Conservation (phyloP, 2,329 filamentous ascomycete genomes). For the Aspergillus ibericus region DNA sequence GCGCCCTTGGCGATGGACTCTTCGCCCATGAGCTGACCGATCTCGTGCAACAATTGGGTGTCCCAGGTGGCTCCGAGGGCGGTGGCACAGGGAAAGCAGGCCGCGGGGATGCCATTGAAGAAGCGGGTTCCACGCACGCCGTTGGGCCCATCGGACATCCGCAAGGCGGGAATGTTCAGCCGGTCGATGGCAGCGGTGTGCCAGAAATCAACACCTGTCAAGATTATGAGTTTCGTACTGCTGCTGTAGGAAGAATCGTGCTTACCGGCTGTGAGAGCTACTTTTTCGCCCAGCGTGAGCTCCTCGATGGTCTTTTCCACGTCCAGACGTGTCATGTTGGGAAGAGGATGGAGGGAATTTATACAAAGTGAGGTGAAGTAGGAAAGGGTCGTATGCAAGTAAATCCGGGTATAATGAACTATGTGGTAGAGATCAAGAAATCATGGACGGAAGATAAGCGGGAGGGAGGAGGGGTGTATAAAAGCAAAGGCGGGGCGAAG, state of each 20-base stretch:
- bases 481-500: neutral
- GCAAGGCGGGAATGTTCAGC: constrained; percentile 64
- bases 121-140: constrained; percentile 68
- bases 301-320: constrained; percentile 53
- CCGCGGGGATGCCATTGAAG: constrained; percentile 68
- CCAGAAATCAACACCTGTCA: constrained; percentile 62
- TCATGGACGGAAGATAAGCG: neutral
- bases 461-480: neutral
- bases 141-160: constrained; percentile 69
- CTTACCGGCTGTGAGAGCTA: constrained; percentile 41
- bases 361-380: neutral
- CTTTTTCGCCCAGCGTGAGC: constrained; percentile 61
- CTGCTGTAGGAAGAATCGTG: constrained; percentile 10
- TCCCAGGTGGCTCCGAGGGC: constrained; percentile 81
- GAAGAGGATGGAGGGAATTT: neutral
- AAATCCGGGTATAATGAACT: neutral
- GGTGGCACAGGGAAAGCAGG: constrained; percentile 76
- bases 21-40: constrained; percentile 69
- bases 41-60: constrained; percentile 64
- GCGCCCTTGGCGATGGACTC: constrained; percentile 73
- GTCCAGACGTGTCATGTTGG: constrained; percentile 37
- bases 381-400: too few relatives aligned
- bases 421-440: too few relatives aligned
- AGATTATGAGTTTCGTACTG: neutral
- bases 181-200: constrained; percentile 64